Evolutionary conservation across 495 filamentous ascomycete genomes (phyloP), one percentile per base, ranked within the genome.

Genomic region (Tuber calosporum): DNA sequence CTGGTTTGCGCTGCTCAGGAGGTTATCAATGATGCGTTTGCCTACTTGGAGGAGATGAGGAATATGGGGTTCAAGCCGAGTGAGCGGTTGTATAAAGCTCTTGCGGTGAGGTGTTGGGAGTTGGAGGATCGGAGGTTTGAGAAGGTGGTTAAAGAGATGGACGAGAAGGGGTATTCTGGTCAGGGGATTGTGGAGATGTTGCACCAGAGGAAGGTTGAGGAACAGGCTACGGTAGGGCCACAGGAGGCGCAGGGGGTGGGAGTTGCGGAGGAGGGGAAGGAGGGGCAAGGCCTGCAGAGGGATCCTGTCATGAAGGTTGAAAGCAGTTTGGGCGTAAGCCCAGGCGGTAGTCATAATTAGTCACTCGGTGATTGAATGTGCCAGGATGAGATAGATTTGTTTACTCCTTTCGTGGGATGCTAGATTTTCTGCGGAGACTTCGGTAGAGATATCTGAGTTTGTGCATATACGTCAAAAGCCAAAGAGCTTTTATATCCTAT

Each of bases 1-100:
- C 82, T 90, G 30, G 86, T 90, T 73, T 92, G 90, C 78, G 75
- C 90, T 22, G 79, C 83, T 22, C 83, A 85, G 37, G 82, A 86
- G 4, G 82, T 84, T 38, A 85, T 88, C 69, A 86, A 89, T 71
- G 85, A 85, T 58, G 89, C 89, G 1, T 87, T 91, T 77, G 75
- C 78, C 19, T 89, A 88, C 73, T 81, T 90, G 5, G 82, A 85
- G 22, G 86, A 87, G 79, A 88, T 91, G 87, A 77, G 79, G 26
- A 74, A 13, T 4, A 66, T 77, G 19, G 79, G 80, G 3, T 82
- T 72, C 69, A 68, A 69, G 73, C 79, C 81, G 43, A 43, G 79
- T 73, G 75, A 74, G 73, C 85, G 85, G 79, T 83, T 87, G 66
- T 84, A 82, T 43, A 80, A 75, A 48, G 82, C 77, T 6, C 76